Evolutionary conservation across 1,284 basidiomycete genomes (phyloP).

Genomic region (Phylloboletellus chloephorus): DNA sequence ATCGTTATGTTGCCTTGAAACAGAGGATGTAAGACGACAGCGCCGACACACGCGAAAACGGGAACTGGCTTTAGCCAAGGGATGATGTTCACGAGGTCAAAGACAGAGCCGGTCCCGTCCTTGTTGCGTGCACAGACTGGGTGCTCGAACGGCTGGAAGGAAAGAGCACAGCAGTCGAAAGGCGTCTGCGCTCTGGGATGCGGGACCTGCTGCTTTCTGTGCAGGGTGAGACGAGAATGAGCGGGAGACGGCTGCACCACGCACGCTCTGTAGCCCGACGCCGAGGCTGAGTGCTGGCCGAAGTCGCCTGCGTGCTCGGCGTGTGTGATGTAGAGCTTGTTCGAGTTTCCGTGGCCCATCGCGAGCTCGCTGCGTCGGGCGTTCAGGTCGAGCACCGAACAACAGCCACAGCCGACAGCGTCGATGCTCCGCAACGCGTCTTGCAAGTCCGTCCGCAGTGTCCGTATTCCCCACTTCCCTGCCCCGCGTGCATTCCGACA

Average conservation of each 20-base stretch:
- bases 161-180: conserved; percentile 90
- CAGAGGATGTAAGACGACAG: conserved; percentile 16
- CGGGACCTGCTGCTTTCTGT: conserved; percentile 61
- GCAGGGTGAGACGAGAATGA: conserved; percentile 3
- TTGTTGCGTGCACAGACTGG: conserved; percentile 83
- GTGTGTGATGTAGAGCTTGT: conserved; percentile 84
- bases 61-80: conserved; percentile 85
- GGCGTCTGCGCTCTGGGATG: conserved; percentile 63
- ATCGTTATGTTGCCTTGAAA: conserved; percentile 64
- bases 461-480: conserved; percentile 35
- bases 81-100: conserved; percentile 85
- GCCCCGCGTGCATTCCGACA: conserved; percentile 17
- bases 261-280: conserved; percentile 65
- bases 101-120: conserved; percentile 77
- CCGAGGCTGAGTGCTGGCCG: conserved; percentile 72
- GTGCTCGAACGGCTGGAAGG: conserved; percentile 85
- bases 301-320: conserved; percentile 74
- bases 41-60: conserved; percentile 9
- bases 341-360: conserved; percentile 82
- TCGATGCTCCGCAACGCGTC: conserved; percentile 35
- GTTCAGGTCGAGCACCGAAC: too few relatives aligned
- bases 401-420: conserved; percentile 5
- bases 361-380: conserved; percentile 7
- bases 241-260: conserved; percentile 24
- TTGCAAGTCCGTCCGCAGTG: conserved; percentile 23